Evolutionary conservation across 805 yeast species (phyloP), one percentile per base, ranked within the genome.

Genomic region (Ogataea haglerorum): DNA sequence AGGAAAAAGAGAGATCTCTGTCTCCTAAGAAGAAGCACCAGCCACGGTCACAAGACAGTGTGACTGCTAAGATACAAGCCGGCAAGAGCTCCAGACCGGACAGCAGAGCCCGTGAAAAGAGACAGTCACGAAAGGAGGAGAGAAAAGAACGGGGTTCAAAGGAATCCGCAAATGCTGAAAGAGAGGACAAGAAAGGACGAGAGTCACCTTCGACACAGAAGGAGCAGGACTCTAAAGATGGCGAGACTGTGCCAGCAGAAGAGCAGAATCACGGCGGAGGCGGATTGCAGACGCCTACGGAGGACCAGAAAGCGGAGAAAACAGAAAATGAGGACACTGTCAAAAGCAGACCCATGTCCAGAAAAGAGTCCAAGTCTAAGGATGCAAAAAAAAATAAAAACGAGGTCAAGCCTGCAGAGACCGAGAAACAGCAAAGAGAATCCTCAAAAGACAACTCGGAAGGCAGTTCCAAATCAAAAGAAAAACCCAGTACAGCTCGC

Each of bases 31-130:
- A 27, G n/a, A 25, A 26, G 31, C 17, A 26, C 13, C 15, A 15
- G 13, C 30, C 26, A 16, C 27, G 17, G 29, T 28, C 24, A 5
- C 30, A 25, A 9, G 17, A 16, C 10, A 31, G 38, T 6, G 27
- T 30, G 18, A 6, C 34, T 3, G 32, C 16, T 26, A 27, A 21
- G 7, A 9, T 26, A 18, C 25, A 19, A 17, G 19, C 24, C 15
- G 12, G 14, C 3, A 34, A 33, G 16, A 9, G 12, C 14, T 10
- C 15, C 30, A 27, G 17, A 26, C 26, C 29, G 14, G 41, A 24
- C 12, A 40, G 21, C 29, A 23, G 23, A 32, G 5, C 39, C 13
- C 21, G 32, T 19, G 42, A 34, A 17, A 22, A 24, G 21, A 24
- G 9, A 24, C 13, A 24, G 27, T 24, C 13, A 5, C 27, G 27